Base-by-base conservation (phyloP, 2,329 filamentous ascomycete genomes). In the Paraphoma chrysanthemicola region DNA sequence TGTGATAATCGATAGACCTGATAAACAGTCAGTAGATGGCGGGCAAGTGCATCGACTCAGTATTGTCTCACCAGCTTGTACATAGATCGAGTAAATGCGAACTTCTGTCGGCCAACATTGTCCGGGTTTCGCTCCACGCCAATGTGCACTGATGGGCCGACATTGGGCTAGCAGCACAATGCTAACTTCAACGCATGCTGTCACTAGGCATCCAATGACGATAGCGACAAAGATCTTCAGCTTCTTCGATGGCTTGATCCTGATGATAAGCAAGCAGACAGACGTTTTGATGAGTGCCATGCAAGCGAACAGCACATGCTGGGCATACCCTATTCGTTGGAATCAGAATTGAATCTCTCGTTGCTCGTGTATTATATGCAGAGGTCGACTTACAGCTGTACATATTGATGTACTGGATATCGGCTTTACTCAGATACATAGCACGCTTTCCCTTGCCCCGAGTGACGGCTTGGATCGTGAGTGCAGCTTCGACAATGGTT, bases 221-320 rank as follows among this genome's bases (percentile, higher is more conserved):
- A 16, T 17, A 16, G 28, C 43, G 5, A 33, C 45, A 46, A 55
- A 41, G 18, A 10, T 39, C 28, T 43, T 55, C 39, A 55, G 50
- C 28, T 46, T 9, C 23, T 30, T 51, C n/a, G 42, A 51, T 8
- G 46, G 17, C 12, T 51, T 51, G 23, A 55, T 55, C 17, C 48
- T 38, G 28, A 42, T 47, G 7, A 55, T 29, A 28, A 55, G 53
- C 44, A 51, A 17, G 39, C 53, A 55, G 3, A 55, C 47, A 4
- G 42, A 51, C 11, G 50, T 55, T 43, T 55, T 55, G 44, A 53
- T 44, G 8, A 53, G 28, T 12, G 51, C 51, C 51, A 53, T 53
- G 33, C 42, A 33, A 10, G 44, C n/a, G 28, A 53, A 53, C 17
- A 53, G 43, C 3, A 53, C 44, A 36, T 46, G 49, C 42, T 50